These are phyloP conservation scores for Penicillium alfredii DNA, from an alignment of 495 filamentous ascomycete species.

Conservation along the genomic window DNA sequence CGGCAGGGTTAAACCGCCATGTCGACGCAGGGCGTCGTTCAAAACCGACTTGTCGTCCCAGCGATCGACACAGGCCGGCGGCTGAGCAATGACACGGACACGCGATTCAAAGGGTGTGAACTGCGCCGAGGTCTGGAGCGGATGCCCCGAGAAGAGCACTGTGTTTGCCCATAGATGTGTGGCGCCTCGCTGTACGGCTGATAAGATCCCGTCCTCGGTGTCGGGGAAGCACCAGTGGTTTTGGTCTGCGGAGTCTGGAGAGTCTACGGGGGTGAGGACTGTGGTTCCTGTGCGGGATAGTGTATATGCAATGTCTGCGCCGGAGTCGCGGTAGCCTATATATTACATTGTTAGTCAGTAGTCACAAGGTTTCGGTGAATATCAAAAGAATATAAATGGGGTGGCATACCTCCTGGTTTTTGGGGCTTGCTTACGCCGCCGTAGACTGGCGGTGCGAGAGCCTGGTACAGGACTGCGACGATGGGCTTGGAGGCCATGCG, in stretches of 20 bases:
- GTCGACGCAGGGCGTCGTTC: conserved; percentile 21
- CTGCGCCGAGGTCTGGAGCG: conserved; percentile 20
- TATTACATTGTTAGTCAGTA: neutral
- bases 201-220: conserved; percentile 26
- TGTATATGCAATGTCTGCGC: conserved; percentile 26
- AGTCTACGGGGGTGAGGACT: conserved; percentile 17
- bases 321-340: conserved; percentile 28
- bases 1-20: conserved; percentile 13
- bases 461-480: conserved; percentile 28
- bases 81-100: conserved; percentile 27
- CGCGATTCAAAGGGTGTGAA: conserved; percentile 12
- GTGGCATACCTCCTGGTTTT: conserved; percentile 25
- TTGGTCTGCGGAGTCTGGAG: conserved; percentile 14
- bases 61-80: conserved; percentile 26
- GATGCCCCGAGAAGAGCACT: conserved; percentile 28
- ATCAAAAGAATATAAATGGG: neutral
- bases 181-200: conserved; percentile 20
- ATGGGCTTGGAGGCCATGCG: conserved; percentile 7
- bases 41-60: conserved; percentile 33
- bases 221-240: conserved; percentile 30
- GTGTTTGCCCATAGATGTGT: conserved; percentile 36
- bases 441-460: conserved; percentile 22
- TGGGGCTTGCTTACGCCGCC: conserved; percentile 24
- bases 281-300: conserved; percentile 9
- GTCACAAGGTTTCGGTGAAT: too few relatives aligned